Base-by-base conservation (phyloP, 768 basidiomycete species). In the Dentipellis sp. region DNA sequence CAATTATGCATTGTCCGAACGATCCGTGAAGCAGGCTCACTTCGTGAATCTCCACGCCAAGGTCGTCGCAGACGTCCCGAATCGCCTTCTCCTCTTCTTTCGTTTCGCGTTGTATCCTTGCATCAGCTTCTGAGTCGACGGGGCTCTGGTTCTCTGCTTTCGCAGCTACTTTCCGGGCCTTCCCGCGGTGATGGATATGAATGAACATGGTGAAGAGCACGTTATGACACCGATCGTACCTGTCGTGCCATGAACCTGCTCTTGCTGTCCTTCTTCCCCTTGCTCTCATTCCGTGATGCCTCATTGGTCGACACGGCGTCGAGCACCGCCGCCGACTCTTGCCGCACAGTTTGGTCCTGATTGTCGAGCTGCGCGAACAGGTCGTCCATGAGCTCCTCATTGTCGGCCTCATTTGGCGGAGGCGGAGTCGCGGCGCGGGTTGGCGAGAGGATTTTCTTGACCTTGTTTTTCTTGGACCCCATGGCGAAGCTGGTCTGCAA, bases 311-410 rank as follows among this genome's bases (percentile, higher is more conserved):
- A 46, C 37, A 81, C 78, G 40, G 82, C 77, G 51, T 73, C 74
- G 53, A 80, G 65, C 9, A 81, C 71, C 34, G 67, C 64, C 10
- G 76, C 75, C 11, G 81, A 74, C 65, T 81, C 79, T 23, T 68
- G 66, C 63, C 78, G 78, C 1, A 78, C 74, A 45, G 72, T 68
- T 50, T 73, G 61, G 61, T 89, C 77, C 60, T 76, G 72, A 7
- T 80, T 80, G 62, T 91, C 88, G 23, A 94, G 81, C 66, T 90
- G 85, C 7, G 82, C 78, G 49, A 93, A 69, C 1, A 94, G 79
- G 63, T 89, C 84, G 60, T 90, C 79, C 73, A 92, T 75, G 49
- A 92, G 75, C 10, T 78, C 77, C 47, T 81, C 78, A 55, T 85
- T 79, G 45, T 78, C 76, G 17, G 60, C 61, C 34, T 48, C 34